These are phyloP conservation scores for Picea abies DNA, from an alignment of 83 land plant species.

Conservation along the genomic window DNA sequence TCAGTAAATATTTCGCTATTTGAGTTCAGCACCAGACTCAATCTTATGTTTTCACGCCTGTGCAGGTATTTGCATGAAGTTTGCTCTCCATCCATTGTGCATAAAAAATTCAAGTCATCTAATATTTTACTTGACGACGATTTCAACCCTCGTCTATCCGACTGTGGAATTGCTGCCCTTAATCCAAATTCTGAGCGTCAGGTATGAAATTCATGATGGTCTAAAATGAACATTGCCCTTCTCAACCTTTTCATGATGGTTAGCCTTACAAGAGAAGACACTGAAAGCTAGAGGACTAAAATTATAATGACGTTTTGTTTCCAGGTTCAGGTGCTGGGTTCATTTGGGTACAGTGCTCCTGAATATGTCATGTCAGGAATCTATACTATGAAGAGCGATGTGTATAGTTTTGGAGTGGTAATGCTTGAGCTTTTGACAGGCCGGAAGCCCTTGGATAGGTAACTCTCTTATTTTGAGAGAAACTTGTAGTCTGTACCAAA, in stretches of 20 bases:
- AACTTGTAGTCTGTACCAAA: neutral
- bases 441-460: slow-evolving; percentile 8
- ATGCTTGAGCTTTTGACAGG: slow-evolving; percentile 7
- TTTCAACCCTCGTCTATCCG: slow-evolving; percentile 78
- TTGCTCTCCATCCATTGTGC: slow-evolving; percentile 71
- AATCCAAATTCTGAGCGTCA: slow-evolving; percentile 13
- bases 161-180: slow-evolving; percentile 70
- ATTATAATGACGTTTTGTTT: neutral
- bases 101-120: slow-evolving; percentile 86
- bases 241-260: neutral
- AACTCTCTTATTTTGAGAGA: neutral
- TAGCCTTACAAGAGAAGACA: neutral
- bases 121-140: slow-evolving; percentile 84
- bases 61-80: slow-evolving; percentile 89
- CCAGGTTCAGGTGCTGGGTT: slow-evolving; percentile 3
- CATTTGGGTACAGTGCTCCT: slow-evolving; percentile 6
- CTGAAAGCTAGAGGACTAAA: neutral
- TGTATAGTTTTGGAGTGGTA: neutral
- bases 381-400: neutral
- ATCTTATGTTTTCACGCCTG: neutral
- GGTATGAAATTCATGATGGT: neutral
- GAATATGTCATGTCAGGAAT: slow-evolving; percentile 4
- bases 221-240: neutral
- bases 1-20: neutral
- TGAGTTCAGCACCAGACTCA: neutral